phyloP scores from a whole-genome alignment of 2,329 filamentous ascomycete species.

The Leptographium galeiforme region DNA sequence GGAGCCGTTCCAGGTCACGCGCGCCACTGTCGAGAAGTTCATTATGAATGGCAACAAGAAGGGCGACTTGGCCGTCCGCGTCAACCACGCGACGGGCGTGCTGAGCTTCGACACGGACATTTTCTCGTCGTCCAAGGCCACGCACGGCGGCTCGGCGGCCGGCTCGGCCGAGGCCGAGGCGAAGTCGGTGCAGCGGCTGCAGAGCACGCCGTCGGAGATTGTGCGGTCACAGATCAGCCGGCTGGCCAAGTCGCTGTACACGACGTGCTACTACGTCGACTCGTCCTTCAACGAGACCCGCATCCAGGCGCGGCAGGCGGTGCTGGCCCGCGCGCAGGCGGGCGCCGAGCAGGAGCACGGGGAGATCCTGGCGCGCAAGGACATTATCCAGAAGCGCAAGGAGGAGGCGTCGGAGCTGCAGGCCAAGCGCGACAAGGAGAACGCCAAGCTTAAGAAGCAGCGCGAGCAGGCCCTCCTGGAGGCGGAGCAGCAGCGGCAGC shows the following conservation, averaged over 20 bases:
- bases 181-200: conserved; percentile 80
- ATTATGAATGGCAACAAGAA: conserved; percentile 99
- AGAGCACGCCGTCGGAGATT: conserved; percentile 96
- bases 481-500: conserved; percentile 75
- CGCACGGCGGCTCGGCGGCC: conserved; percentile 68
- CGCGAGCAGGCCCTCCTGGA: conserved; percentile 80
- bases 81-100: conserved; percentile 89
- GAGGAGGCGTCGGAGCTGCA: conserved; percentile 83
- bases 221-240: conserved; percentile 89
- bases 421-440: conserved; percentile 83
- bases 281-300: conserved; percentile 75
- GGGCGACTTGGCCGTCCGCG: conserved; percentile 88
- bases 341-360: conserved; percentile 87
- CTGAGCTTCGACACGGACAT: conserved; percentile 97
- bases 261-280: conserved; percentile 93
- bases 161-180: conserved; percentile 80
- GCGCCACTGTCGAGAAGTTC: conserved; percentile 94
- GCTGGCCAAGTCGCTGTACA: conserved; percentile 78
- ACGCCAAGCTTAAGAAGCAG: conserved; percentile 74
- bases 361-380: conserved; percentile 72
- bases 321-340: conserved; percentile 67
- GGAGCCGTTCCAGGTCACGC: conserved; percentile 85
- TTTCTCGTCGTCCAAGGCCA: conserved; percentile 90
- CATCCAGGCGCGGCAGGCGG: conserved; percentile 63
- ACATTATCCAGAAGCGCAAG: conserved; percentile 92